Conservation (phyloP, 371 early-diverging fungal genomes). For the Cladochytrium tenue region DNA sequence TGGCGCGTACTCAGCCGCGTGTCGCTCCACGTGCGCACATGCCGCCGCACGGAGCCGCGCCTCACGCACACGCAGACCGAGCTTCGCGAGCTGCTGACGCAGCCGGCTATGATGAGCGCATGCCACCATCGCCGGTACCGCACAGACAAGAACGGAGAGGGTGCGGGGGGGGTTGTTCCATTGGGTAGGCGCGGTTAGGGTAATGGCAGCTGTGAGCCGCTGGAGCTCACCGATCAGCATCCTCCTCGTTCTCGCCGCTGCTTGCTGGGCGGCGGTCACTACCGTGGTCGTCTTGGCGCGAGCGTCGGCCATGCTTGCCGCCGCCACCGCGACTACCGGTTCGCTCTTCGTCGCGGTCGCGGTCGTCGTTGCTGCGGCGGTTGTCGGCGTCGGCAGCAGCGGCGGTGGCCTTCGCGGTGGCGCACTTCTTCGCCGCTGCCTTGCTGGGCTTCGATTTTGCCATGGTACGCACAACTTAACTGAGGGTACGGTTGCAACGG, state of each 20-base stretch:
- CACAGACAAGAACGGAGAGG: background rate
- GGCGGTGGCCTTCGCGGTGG: too few species aligned
- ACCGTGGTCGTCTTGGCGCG: background rate
- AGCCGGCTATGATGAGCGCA: background rate
- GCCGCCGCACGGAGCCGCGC: slow-evolving; percentile 56
- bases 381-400: background rate
- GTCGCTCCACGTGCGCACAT: slow-evolving; percentile 64
- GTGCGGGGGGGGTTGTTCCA: background rate
- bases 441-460: too few species aligned
- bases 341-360: background rate
- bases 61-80: slow-evolving; percentile 55
- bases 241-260: background rate
- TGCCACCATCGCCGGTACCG: background rate
- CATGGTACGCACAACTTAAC: too few species aligned
- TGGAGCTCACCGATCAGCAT: background rate
- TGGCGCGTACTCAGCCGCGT: slow-evolving; percentile 66
- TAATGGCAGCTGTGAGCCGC: background rate
- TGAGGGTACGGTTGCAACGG: too few species aligned
- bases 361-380: background rate
- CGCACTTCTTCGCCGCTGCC: too few species aligned
- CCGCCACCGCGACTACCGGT: background rate
- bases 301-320: background rate
- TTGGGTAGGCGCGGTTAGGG: background rate
- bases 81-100: slow-evolving; percentile 13
- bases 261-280: background rate